Base-by-base conservation (phyloP, 2,329 filamentous ascomycete species). In the Aspergillus intermedius region DNA sequence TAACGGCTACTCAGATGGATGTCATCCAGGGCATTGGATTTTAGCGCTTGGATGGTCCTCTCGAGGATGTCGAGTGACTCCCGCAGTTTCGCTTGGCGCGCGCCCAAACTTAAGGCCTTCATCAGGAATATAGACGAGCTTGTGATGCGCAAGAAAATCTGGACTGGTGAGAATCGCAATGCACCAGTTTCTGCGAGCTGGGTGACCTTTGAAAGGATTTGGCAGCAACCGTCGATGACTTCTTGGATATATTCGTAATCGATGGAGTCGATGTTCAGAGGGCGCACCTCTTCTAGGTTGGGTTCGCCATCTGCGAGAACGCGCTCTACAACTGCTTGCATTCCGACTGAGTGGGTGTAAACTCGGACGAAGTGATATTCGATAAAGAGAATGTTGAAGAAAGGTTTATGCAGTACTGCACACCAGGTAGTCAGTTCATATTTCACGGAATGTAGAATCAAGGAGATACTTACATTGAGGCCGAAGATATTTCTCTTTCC, bases 261-360 rank as follows among this genome's bases (percentile, higher is more conserved):
- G 43, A 71, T 69, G 1, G 73, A 67, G 48, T 76, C 74, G 19
- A 77, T 68, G 43, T 70, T 67, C 54, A 75, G 65, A 10, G 71
- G 61, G 9, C 73, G 58, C 34, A 74, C 62, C 61, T 73, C 35
- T 42, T 66, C 56, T 44, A 57, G 23, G 37, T 64, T 63, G 5
- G 61, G 53, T 34, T 65, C 62, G 22, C 58, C 56, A 42, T 69
- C 64, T 32, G 65, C 63, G 4, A 77, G 63, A 1, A 72, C 74
- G n/a, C 77, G 74, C 50, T 80, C 77, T 3, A 80, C 76, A 3
- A 80, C 74, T 2, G 78, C 78, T 59, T 81, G 78, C 62, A 81
- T 76, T 2, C 77, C 77, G 5, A 80, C 69, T 47, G 64, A 68
- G 50, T 66, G 69, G 25, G 63, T 70, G 61, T 70, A 74, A 3